phyloP scores from a whole-genome alignment of 2,329 filamentous ascomycete genomes.

The Zalaria sp. region DNA sequence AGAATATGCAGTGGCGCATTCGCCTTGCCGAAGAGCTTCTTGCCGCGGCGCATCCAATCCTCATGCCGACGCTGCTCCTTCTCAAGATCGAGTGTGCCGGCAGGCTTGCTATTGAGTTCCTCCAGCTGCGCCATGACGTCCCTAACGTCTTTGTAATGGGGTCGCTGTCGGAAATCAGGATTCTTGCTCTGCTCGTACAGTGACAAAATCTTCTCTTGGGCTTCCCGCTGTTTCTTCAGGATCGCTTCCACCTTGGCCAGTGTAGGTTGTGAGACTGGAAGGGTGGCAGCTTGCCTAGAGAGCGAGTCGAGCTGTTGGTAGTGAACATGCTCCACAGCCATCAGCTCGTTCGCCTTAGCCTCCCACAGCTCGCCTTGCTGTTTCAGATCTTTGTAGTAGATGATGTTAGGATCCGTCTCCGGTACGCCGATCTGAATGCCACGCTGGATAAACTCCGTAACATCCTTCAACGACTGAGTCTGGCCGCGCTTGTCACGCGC shows the following conservation, averaged over 20 bases:
- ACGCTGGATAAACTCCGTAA: conserved; percentile 62
- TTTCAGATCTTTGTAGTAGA: conserved; percentile 62
- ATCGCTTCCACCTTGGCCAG: conserved; percentile 77
- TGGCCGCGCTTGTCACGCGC: conserved; percentile 44
- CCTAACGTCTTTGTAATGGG: conserved; percentile 78
- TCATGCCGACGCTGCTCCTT: conserved; percentile 90
- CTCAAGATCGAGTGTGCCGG: conserved; percentile 81
- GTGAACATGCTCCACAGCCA: conserved; percentile 80
- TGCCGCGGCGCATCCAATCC: conserved; percentile 97
- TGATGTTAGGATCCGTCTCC: conserved; percentile 65
- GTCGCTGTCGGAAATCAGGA: conserved; percentile 61
- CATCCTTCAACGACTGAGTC: conserved; percentile 62
- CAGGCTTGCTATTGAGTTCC: conserved; percentile 83
- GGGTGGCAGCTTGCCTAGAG: conserved; percentile 62
- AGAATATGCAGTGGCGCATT: conserved; percentile 95
- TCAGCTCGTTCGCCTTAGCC: conserved; percentile 79
- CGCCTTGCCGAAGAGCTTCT: conserved; percentile 95
- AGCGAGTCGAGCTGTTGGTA: conserved; percentile 90
- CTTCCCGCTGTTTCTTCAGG: conserved; percentile 87
- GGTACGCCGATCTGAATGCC: conserved; percentile 66
- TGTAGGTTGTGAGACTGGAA: conserved; percentile 74
- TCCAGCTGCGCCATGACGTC: conserved; percentile 78
- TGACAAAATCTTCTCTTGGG: conserved; percentile 73
- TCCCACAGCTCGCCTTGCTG: conserved; percentile 78
- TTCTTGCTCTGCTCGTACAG: conserved; percentile 67